Base-by-base conservation (phyloP, 176 grass and related monocot genomes). In the Panicum miliaceum region DNA sequence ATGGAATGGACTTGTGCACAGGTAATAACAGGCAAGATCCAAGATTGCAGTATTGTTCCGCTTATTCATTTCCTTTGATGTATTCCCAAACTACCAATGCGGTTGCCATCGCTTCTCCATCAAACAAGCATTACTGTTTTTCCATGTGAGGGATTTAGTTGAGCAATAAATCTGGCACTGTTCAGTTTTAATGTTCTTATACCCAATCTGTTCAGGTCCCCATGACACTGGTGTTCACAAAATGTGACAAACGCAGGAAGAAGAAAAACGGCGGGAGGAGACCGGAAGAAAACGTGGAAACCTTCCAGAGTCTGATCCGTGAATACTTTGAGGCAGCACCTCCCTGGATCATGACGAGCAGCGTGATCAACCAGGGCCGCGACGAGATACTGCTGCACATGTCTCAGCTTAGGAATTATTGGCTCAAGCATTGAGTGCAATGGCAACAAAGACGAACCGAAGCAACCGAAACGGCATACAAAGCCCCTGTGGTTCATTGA, bases 281-380 rank as follows among this genome's bases (percentile, higher is more conserved):
- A 85, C 89, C 96, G 0, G 96, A 98, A 92, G 96, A 98, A 89
- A 93, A 98, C 51, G 79, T 90, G 36, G 91, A 92, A 77, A 71
- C 79, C 53, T 98, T 96, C 85, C 91, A 94, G 77, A 66, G 42
- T 65, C 86, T 95, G 81, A 96, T 98, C 12, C 70, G 93, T 14
- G 88, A 96, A 82, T 96, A 90, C 73, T 98, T 98, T 2, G 73
- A 90, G 87, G 72, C 91, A 4, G 93, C 91, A 5, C 96, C 96
- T 47, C 96, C 93, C 52, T 96, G 96, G 96, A 94, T 99, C 88
- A 99, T 99, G 93, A 96, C 93, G 5, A 99, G 96, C 83, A 94
- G 91, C 32, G 85, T 96, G 23, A 96, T 93, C 65, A 95, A 96
- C 81, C 91, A 90, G 80, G 93, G 96, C 76, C 81, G 96, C n/a